phyloP scores from a whole-genome alignment of 2,329 filamentous ascomycete species.

The Colletotrichum tropicicola region DNA sequence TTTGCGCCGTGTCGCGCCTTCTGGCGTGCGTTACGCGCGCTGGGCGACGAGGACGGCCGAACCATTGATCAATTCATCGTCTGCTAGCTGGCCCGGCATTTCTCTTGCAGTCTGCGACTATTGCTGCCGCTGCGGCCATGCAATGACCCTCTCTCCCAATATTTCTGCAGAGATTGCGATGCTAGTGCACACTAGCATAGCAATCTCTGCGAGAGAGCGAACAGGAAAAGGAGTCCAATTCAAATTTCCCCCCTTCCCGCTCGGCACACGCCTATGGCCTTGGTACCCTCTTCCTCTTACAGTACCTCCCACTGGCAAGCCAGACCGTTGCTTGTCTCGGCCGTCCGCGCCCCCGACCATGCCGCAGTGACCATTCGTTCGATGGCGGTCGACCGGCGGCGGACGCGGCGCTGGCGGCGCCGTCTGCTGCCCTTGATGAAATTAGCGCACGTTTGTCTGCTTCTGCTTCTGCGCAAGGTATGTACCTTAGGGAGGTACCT shows the following conservation, averaged over 20 bases:
- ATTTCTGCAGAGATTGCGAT: no score
- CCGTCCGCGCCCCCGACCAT: conserved; percentile 7
- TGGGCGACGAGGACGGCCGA: not conserved
- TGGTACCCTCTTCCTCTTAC: not conserved
- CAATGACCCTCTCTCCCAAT: no score
- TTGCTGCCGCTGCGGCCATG: no score
- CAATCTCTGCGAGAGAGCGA: no score
- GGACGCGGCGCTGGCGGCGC: not conserved
- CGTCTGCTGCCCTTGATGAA: not conserved
- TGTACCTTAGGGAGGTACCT: not conserved
- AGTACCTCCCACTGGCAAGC: not conserved
- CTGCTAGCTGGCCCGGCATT: not conserved
- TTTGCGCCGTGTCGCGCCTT: conserved; percentile 24
- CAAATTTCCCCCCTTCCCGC: not conserved
- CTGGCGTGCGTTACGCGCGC: not conserved
- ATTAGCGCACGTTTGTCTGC: not conserved
- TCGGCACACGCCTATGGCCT: not conserved
- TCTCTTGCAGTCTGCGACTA: no score
- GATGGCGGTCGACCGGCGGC: not conserved
- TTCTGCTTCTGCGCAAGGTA: not conserved
- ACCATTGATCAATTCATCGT: not conserved
- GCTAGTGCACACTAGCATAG: no score
- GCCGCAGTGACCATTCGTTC: conserved; percentile 7
- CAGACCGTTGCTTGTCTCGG: conserved; percentile 17
- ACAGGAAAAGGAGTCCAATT: not conserved